These are phyloP conservation scores for Pisolithus tinctorius DNA, from an alignment of 768 basidiomycete genomes.

Conservation along the genomic window DNA sequence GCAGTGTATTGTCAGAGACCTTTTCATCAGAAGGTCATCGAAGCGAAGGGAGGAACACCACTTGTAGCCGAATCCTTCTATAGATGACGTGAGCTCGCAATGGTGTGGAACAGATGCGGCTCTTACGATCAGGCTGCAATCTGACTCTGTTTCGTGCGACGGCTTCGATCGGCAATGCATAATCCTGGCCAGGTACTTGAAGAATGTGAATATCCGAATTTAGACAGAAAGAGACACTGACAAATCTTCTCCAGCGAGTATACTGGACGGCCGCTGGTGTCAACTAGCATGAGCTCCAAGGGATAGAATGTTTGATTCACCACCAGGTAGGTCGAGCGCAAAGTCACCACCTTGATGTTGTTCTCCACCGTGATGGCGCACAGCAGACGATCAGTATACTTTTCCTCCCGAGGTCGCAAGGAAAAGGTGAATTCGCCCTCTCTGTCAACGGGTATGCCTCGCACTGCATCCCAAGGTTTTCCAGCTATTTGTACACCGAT, in stretches of 20 bases:
- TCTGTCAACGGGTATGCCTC: conserved; percentile 83
- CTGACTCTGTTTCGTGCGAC: conserved; percentile 77
- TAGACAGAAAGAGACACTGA: conserved; percentile 16
- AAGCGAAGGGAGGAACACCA: conserved; percentile 88
- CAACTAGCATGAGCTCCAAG: conserved; percentile 84
- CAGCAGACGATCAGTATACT: conserved; percentile 72
- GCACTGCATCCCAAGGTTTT: conserved; percentile 84
- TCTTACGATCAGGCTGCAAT: conserved; percentile 88
- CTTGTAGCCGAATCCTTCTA: conserved; percentile 94
- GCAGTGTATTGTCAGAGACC: conserved; percentile 75
- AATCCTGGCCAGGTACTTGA: conserved; percentile 77
- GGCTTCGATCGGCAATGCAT: conserved; percentile 83
- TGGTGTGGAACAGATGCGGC: neutral
- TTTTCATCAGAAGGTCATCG: conserved; percentile 74
- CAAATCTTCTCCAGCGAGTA: conserved; percentile 81
- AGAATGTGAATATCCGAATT: neutral
- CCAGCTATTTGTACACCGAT: conserved; percentile 81
- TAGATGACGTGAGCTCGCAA: neutral
- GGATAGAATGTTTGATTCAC: conserved; percentile 90
- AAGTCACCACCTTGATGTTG: conserved; percentile 89
- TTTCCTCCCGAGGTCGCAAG: conserved; percentile 72
- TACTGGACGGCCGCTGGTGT: conserved; percentile 75
- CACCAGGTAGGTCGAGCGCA: conserved; percentile 88
- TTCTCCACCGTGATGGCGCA: conserved; percentile 87
- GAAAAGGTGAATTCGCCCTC: conserved; percentile 90